Conservation (phyloP, 2,329 filamentous ascomycete genomes). For the Celoporthe dispersa region DNA sequence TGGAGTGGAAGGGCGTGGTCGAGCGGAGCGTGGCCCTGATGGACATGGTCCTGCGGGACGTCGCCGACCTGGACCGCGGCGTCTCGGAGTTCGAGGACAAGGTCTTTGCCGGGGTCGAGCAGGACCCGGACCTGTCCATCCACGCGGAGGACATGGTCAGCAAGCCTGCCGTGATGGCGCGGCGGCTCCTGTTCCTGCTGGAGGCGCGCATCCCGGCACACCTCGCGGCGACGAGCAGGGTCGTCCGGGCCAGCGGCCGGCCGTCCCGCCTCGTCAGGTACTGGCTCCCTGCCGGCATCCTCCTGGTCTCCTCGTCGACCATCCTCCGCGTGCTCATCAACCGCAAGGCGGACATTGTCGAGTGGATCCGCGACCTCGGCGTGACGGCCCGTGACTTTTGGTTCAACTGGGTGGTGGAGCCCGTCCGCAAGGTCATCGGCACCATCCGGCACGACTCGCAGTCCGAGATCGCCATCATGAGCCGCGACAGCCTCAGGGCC, state of each 20-base stretch:
- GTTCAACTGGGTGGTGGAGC: conserved; percentile 94
- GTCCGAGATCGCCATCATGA: conserved; percentile 97
- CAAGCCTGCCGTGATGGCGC: conserved; percentile 65
- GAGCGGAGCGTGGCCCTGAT: conserved; percentile 83
- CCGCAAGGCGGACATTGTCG: conserved; percentile 74
- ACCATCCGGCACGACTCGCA: conserved; percentile 93
- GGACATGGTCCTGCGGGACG: conserved; percentile 79
- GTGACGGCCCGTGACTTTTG: conserved; percentile 86
- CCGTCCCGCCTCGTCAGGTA: conserved; percentile 79
- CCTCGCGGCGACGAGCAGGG: conserved; percentile 54
- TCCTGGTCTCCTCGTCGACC: conserved; percentile 83
- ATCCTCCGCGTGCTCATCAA: conserved; percentile 79
- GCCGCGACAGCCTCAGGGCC: conserved; percentile 85
- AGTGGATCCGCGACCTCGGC: conserved; percentile 81
- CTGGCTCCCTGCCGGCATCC: conserved; percentile 77
- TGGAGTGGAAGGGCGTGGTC: conserved; percentile 72
- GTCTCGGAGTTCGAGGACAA: conserved; percentile 68
- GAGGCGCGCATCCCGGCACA: conserved; percentile 71
- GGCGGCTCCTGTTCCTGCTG: conserved; percentile 72
- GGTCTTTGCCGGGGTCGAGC: conserved; percentile 65
- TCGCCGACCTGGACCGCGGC: conserved; percentile 65
- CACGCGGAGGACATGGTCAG: conserved; percentile 52
- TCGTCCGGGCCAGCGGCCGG: conserved; percentile 70
- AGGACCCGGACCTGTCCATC: conserved; percentile 62
- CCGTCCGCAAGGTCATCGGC: conserved; percentile 78